Conservation (phyloP, 2,329 filamentous ascomycete species). For the Fusarium sp. region DNA sequence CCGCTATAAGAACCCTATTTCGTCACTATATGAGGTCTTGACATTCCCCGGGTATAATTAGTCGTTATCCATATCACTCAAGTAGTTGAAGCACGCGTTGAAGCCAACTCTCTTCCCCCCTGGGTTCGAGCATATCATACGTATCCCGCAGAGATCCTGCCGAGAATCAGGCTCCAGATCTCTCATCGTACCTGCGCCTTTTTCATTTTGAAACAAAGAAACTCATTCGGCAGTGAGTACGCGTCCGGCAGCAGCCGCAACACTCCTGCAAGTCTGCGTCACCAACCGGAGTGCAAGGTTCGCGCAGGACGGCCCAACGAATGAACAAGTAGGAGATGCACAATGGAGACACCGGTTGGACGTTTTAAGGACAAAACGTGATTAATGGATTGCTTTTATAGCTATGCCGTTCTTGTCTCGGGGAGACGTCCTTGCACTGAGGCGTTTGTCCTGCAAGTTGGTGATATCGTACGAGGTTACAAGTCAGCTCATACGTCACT, state of each 20-base stretch:
- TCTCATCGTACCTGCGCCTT: neutral
- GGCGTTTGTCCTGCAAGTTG: neutral
- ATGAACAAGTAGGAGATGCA: neutral
- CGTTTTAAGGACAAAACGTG: neutral
- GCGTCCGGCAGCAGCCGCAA: neutral
- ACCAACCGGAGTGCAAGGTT: neutral
- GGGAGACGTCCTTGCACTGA: neutral
- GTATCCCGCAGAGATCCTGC: neutral
- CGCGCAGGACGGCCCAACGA: neutral
- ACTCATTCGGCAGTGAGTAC: neutral
- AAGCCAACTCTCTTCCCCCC: neutral
- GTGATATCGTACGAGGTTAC: slow-evolving; percentile 2
- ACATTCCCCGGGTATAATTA: too few relatives aligned
- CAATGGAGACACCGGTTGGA: neutral
- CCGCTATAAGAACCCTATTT: too few relatives aligned
- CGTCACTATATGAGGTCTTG: too few relatives aligned
- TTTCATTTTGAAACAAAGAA: neutral
- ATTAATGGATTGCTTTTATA: neutral
- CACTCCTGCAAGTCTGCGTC: neutral
- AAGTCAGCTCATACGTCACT: neutral
- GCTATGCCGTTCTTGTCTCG: neutral
- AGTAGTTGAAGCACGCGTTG: neutral
- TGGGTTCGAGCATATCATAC: neutral
- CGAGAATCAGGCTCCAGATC: neutral
- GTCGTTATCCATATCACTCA: too few relatives aligned